These are phyloP conservation scores for Cladosporium sp. DNA, from an alignment of 2,329 filamentous ascomycete genomes.

Conservation along the genomic window DNA sequence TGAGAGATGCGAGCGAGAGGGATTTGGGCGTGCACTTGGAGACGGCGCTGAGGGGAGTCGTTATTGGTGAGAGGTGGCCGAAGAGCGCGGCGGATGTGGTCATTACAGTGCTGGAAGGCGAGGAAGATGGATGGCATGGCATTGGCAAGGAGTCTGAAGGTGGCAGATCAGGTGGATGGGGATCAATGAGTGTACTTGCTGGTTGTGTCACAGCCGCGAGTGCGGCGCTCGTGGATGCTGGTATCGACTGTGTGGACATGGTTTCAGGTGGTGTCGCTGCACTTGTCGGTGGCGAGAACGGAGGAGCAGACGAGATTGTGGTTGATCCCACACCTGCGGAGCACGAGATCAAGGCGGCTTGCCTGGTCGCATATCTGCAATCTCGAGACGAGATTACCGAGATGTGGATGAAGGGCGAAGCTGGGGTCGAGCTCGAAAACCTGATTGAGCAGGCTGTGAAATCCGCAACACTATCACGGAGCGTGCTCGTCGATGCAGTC, in stretches of 20 bases:
- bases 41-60: conserved; percentile 81
- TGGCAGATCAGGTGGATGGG: conserved; percentile 61
- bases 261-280: conserved; percentile 88
- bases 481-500: conserved; percentile 62
- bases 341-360: conserved; percentile 78
- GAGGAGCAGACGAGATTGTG: conserved; percentile 50
- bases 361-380: conserved; percentile 86
- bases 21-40: conserved; percentile 91
- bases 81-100: conserved; percentile 97
- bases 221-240: conserved; percentile 88
- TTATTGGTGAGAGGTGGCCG: conserved; percentile 95
- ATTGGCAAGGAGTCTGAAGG: conserved; percentile 41
- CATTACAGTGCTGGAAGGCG: conserved; percentile 88
- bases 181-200: conserved; percentile 85
- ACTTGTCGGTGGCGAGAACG: conserved; percentile 53
- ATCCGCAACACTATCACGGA: conserved; percentile 59
- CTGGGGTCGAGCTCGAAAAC: conserved; percentile 49
- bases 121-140: conserved; percentile 73
- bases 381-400: conserved; percentile 88
- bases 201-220: conserved; percentile 93
- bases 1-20: conserved; percentile 81
- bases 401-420: conserved; percentile 84
- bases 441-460: conserved; percentile 65
- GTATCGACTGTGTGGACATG: conserved; percentile 92
- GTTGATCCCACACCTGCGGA: conserved; percentile 83